Conservation (phyloP, 805 yeast species). For the Komagataella pastoris region DNA sequence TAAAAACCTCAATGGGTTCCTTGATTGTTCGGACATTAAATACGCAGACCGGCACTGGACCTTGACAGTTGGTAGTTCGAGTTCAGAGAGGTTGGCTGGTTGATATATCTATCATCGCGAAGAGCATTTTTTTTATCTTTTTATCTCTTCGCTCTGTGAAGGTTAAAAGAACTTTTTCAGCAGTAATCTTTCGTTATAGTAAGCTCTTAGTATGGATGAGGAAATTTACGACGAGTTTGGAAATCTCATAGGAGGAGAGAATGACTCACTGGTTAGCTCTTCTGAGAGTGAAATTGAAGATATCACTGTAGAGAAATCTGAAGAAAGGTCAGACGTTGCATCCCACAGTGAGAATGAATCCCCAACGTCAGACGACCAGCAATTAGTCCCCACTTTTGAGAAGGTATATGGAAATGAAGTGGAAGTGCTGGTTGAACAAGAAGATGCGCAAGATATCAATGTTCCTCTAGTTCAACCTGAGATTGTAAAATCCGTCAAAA, state of each 20-base stretch:
- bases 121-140: background rate
- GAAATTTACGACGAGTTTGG: constrained; percentile 79
- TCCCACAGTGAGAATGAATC: constrained; percentile 30
- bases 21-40: background rate
- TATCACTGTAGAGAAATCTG: constrained; percentile 6
- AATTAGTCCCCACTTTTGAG: constrained; percentile 16
- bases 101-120: background rate
- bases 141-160: background rate
- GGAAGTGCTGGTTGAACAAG: constrained; percentile 41
- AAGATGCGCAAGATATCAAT: constrained; percentile 28
- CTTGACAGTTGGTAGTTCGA: background rate
- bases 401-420: constrained; percentile 49
- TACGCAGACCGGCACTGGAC: background rate
- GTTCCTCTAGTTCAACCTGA: constrained; percentile 58
- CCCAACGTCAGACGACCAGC: constrained; percentile 15
- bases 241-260: constrained; percentile 42
- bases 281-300: constrained; percentile 7
- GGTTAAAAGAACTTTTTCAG: background rate
- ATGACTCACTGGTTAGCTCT: constrained; percentile 14
- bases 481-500: constrained; percentile 23
- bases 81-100: background rate
- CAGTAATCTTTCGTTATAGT: background rate
- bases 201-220: constrained; percentile 31
- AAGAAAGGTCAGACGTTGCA: constrained; percentile 12
- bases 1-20: background rate